Base-by-base conservation (phyloP, 2,329 filamentous ascomycete genomes). In the Dothistroma septosporum region DNA sequence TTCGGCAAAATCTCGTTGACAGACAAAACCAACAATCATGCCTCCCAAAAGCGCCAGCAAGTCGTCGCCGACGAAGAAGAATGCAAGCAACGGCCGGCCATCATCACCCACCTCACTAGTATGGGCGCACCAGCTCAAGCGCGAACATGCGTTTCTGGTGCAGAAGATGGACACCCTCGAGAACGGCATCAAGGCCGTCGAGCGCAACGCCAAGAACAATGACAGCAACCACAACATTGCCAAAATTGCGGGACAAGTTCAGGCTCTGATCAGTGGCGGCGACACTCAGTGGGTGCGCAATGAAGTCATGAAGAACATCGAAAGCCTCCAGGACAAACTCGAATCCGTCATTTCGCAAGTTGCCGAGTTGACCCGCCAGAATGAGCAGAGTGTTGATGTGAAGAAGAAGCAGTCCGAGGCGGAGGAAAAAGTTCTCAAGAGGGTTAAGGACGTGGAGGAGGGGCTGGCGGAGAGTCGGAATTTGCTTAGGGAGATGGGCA, bases 91-190 rank as follows among this genome's bases (percentile, higher is more conserved):
- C n/a, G 31, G 19, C 31, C 50, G 50, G 50, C 63, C 68, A 14
- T 57, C 67, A 3, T 68, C 66, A 4, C 68, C 70, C 4, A 66
- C 64, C 0, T 62, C 66, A 11, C 69, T 78, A 5, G 67, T 79
- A 9, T 79, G 76, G 76, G 74, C 73, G 0, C 72, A 76, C 31
- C 74, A 77, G 52, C 68, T 78, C 32, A 74, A 75, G 60, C 69
- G 72, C 28, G 72, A 77, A 49, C 71, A 78, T 59, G 65, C 62
- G 4, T 65, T 70, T 50, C 68, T 79, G 2, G 69, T 75, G 7
- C 59, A 65, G 0, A 73, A 75, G 21, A 70, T 78, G 67, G 69
- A 72, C 52, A 60, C 66, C 10, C 69, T 78, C n/a, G 75, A 77
- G 66, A 28, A 57, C 14, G 53, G 49, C 37, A 63, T 62, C 57